A percentile compares a stretch with the other conserved stretches of the same genome.
Conservation (phyloP, 1,284 basidiomycete species). For the Sporisorium reilianum region DNA sequence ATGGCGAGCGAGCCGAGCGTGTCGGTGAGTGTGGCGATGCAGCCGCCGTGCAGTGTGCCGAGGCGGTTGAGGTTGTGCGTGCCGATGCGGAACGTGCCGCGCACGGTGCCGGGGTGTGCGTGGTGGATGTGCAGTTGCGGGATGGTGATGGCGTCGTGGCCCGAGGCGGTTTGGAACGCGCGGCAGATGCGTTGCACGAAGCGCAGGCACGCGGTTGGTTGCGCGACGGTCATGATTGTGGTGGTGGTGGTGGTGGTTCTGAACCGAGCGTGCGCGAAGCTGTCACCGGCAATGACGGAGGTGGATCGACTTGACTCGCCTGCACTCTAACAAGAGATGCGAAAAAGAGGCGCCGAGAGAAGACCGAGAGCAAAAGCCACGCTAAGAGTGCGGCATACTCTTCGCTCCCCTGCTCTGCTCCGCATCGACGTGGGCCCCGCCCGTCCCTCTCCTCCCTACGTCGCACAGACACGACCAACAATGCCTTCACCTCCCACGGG, state of each 20-base stretch:
- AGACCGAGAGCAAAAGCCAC: neutral
- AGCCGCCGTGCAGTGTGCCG: constrained; percentile 80
- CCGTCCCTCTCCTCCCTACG: too few relatives aligned
- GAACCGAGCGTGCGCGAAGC: too few relatives aligned
- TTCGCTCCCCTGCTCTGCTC: neutral
- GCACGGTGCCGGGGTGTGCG: constrained; percentile 57
- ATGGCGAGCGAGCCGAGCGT: constrained; percentile 86
- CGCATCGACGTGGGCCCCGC: neutral
- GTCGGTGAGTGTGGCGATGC: constrained; percentile 85
- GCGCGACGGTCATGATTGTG: constrained; percentile 18
- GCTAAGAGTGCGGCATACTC: neutral
- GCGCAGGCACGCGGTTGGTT: constrained; percentile 42
- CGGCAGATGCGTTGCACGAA: constrained; percentile 54
- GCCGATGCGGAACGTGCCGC: constrained; percentile 45
- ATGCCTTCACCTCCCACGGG: too few relatives aligned
- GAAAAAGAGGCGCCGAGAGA: neutral
- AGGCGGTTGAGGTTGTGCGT: constrained; percentile 63
- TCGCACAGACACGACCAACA: too few relatives aligned
- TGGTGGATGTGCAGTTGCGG: constrained; percentile 42
- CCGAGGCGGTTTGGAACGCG: constrained; percentile 34
- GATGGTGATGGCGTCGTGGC: constrained; percentile 63
- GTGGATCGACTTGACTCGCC: too few relatives aligned
- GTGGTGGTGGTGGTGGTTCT: constrained; percentile 1
- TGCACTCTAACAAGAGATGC: neutral
- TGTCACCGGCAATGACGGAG: too few relatives aligned